Evolutionary conservation across 495 filamentous ascomycete genomes (phyloP).

Genomic region (Talaromyces borbonicus): DNA sequence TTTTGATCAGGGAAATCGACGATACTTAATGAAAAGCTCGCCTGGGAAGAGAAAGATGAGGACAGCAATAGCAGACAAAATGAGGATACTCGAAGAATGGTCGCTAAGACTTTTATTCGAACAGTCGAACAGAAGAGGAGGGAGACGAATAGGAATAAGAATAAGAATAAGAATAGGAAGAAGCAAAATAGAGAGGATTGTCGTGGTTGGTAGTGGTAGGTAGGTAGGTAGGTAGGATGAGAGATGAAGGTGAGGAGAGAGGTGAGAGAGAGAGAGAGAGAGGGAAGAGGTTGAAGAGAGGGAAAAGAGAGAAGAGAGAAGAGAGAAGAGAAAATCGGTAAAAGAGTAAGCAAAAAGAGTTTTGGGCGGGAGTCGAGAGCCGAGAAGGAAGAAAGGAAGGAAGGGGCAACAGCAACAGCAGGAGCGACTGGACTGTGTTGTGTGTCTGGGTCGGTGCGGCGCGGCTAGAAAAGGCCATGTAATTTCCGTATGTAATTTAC

Average conservation of each 20-base stretch:
- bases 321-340: conserved; percentile 6
- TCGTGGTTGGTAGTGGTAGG: no score
- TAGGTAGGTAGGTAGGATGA: conserved; percentile 14
- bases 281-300: conserved; percentile 6
- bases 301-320: conserved; percentile 6
- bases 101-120: conserved; percentile 9
- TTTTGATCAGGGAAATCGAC: conserved; percentile 22
- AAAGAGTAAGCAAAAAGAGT: not conserved
- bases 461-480: not conserved
- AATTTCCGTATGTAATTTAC: no score
- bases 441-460: not conserved
- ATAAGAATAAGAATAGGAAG: no score
- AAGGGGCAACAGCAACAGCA: not conserved
- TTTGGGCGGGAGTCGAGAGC: conserved; percentile 1
- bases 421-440: not conserved
- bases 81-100: conserved; percentile 5
- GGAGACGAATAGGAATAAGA: no score
- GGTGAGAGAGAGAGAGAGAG: conserved; percentile 13
- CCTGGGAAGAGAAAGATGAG: no score
- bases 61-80: conserved; percentile 7
- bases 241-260: conserved; percentile 10
- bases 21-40: conserved; percentile 48
- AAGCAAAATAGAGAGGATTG: no score
- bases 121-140: conserved; percentile 12
- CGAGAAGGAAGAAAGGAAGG: not conserved